A percentile compares a stretch with the other conserved stretches of the same genome.
Conservation (phyloP, 805 yeast species). For the Kuraishia borneana region DNA sequence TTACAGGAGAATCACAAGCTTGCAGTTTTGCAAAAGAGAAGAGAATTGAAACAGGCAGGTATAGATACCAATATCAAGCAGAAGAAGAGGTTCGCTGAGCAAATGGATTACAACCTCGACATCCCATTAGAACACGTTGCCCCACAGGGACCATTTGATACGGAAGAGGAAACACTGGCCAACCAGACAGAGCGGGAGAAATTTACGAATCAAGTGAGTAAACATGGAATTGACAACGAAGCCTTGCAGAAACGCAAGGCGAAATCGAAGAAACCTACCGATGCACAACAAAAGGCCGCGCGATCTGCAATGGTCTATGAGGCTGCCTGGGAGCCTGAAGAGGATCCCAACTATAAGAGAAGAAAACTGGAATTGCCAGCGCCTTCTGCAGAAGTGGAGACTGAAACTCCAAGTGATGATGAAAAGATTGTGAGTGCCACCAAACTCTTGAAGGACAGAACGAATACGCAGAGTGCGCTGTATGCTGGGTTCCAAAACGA, state of each 20-base stretch:
- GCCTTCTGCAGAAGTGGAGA: slow-evolving; percentile 16
- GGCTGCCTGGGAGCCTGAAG: slow-evolving; percentile 9
- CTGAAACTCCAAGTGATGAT: slow-evolving; percentile 15
- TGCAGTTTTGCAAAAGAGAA: slow-evolving; percentile 65
- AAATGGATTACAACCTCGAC: slow-evolving; percentile 76
- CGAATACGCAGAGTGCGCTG: slow-evolving; percentile 23
- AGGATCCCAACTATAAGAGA: slow-evolving; percentile 18
- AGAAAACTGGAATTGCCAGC: slow-evolving; percentile 24
- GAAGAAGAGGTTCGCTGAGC: slow-evolving; percentile 42
- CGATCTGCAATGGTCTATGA: slow-evolving; percentile 8
- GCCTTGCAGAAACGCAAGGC: slow-evolving; percentile 21
- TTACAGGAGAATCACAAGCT: slow-evolving; percentile 68
- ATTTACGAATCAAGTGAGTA: slow-evolving; percentile 33
- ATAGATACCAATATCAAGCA: slow-evolving; percentile 36
- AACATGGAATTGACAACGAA: slow-evolving; percentile 31
- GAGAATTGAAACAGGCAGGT: slow-evolving; percentile 79
- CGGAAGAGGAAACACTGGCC: slow-evolving; percentile 38
- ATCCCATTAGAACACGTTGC: slow-evolving; percentile 72
- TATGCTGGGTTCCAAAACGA: slow-evolving; percentile 9
- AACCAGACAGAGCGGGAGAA: slow-evolving; percentile 25
- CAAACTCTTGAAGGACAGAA: slow-evolving; percentile 19
- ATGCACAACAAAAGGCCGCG: slow-evolving; percentile 9
- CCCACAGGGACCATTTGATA: slow-evolving; percentile 57
- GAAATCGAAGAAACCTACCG: slow-evolving; percentile 18
- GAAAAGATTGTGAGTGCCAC: slow-evolving; percentile 22